Percentiles rank a stretch among this genome's conserved stretches.
These are phyloP conservation scores for Fusarium ambrosium DNA, from an alignment of 2,329 filamentous ascomycete genomes.

Conservation along the genomic window DNA sequence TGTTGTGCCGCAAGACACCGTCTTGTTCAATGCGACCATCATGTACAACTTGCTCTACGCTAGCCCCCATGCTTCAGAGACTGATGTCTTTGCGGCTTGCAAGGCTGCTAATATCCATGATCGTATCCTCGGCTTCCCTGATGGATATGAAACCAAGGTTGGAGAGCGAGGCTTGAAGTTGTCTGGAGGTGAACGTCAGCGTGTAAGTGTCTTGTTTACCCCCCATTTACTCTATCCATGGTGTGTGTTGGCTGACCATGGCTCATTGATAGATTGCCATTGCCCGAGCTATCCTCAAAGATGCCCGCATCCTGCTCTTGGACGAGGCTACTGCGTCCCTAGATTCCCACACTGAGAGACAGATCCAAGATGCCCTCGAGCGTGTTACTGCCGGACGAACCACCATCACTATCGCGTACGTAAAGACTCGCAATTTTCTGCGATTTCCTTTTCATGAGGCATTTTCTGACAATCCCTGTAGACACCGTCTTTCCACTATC, in stretches of 20 bases:
- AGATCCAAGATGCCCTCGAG: slow-evolving; percentile 68
- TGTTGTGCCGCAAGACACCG: slow-evolving; percentile 60
- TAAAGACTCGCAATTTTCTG: not conserved
- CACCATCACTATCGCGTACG: slow-evolving; percentile 65
- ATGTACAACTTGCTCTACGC: slow-evolving; percentile 70
- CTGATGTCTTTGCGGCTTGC: slow-evolving; percentile 65
- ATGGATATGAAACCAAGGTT: slow-evolving; percentile 67
- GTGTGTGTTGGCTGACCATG: not conserved
- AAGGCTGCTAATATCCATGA: slow-evolving; percentile 68
- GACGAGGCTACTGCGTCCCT: slow-evolving; percentile 81
- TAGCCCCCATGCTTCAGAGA: slow-evolving; percentile 61
- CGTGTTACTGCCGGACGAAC: slow-evolving; percentile 63
- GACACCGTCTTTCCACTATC: slow-evolving; percentile 70
- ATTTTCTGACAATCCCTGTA: slow-evolving; percentile 38
- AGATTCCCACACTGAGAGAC: slow-evolving; percentile 71
- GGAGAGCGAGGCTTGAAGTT: slow-evolving; percentile 67
- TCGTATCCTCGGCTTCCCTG: slow-evolving; percentile 65
- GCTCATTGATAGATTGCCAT: slow-evolving; percentile 61
- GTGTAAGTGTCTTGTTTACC: slow-evolving; percentile 52
- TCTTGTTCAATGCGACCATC: slow-evolving; percentile 66
- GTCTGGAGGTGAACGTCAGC: slow-evolving; percentile 72
- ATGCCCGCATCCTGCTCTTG: slow-evolving; percentile 76
- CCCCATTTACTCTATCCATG: not conserved
- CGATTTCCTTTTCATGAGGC: not conserved
- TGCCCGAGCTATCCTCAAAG: slow-evolving; percentile 76